Evolutionary conservation across 2,329 filamentous ascomycete genomes (phyloP).

Genomic region (Penicillium sp.): DNA sequence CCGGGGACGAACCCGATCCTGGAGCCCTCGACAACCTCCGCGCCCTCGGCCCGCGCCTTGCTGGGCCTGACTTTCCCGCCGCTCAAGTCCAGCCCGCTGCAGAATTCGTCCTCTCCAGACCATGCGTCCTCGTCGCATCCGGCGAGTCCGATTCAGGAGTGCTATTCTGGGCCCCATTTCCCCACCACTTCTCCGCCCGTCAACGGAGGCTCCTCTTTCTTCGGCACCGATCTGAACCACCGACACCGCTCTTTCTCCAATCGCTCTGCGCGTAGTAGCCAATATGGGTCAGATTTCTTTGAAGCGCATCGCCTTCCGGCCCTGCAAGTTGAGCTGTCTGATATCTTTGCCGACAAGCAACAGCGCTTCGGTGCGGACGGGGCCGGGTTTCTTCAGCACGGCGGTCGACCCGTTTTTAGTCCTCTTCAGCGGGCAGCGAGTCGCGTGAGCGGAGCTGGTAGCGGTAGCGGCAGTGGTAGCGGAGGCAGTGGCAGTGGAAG

Average conservation of each 20-base stretch:
- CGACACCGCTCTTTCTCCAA: conserved; percentile 41
- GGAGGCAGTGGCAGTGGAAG: conserved; percentile 37
- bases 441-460: conserved; percentile 45
- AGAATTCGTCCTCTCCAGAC: conserved; percentile 31
- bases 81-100: conserved; percentile 31
- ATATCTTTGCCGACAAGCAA: conserved; percentile 27
- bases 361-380: conserved; percentile 28
- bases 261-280: conserved; percentile 35
- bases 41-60: conserved; percentile 28
- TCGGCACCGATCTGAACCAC: conserved; percentile 26
- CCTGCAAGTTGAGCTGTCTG: conserved; percentile 29
- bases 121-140: conserved; percentile 29
- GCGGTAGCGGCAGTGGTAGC: conserved; percentile 37
- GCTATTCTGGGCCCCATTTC: conserved; percentile 25
- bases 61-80: conserved; percentile 33
- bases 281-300: conserved; percentile 30
- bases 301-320: conserved; percentile 26
- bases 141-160: conserved; percentile 30
- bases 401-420: conserved; percentile 32
- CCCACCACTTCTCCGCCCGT: conserved; percentile 29
- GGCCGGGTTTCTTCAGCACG: conserved; percentile 31
- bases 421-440: conserved; percentile 40
- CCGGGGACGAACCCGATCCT: conserved; percentile 46
- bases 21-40: conserved; percentile 26
- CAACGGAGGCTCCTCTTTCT: conserved; percentile 24